Percentiles rank a stretch among this genome's conserved stretches.
Evolutionary conservation across 495 filamentous ascomycete genomes (phyloP).

Genomic region (Penicillium chermesinum): DNA sequence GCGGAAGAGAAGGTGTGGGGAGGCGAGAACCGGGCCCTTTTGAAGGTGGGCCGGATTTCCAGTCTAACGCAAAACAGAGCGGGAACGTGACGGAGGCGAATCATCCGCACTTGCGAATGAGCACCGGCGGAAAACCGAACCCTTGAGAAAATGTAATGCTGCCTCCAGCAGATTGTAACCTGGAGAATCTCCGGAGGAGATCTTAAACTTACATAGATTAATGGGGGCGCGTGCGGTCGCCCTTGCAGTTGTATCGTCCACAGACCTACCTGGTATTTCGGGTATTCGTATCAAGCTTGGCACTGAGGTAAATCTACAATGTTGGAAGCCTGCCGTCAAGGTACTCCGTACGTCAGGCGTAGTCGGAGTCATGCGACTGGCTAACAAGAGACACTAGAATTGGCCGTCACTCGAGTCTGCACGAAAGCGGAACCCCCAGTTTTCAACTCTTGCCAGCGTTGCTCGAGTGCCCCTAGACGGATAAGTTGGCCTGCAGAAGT

Average conservation of each 20-base stretch:
- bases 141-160: background rate
- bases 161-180: background rate
- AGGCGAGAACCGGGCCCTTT: constrained; percentile 39
- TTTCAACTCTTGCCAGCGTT: too few species aligned
- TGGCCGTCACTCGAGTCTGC: too few species aligned
- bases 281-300: background rate
- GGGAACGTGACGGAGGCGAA: constrained; percentile 40
- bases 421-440: too few species aligned
- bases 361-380: background rate
- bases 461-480: too few species aligned
- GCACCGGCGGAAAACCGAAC: background rate
- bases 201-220: background rate
- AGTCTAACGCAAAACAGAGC: constrained; percentile 42
- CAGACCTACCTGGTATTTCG: background rate
- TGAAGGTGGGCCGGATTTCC: constrained; percentile 38
- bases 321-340: background rate
- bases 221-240: background rate
- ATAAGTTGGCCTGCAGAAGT: too few species aligned
- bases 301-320: background rate
- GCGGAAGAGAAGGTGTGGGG: constrained; percentile 33
- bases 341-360: background rate
- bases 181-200: background rate
- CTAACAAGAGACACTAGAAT: background rate
- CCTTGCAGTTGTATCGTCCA: background rate
- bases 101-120: constrained; percentile 17